Evolutionary conservation across 352 stramenopile genomes (phyloP).

Genomic region (Nannochloropsis limnetica): DNA sequence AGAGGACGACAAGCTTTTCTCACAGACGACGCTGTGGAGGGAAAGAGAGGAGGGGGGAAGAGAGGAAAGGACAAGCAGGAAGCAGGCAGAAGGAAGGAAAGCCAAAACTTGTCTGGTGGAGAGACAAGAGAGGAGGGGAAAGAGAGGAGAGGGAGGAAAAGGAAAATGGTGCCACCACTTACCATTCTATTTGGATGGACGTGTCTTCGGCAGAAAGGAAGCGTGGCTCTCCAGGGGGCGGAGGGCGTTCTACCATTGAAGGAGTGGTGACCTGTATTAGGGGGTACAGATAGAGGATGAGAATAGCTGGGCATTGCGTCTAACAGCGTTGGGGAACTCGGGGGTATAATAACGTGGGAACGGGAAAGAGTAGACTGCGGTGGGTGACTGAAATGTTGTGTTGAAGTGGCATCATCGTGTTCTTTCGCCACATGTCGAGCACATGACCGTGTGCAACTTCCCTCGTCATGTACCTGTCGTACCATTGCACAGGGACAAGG

Average conservation of each 20-base stretch:
- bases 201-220: not conserved
- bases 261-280: not conserved
- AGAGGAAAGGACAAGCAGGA: too few relatives aligned
- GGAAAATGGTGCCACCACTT: not conserved
- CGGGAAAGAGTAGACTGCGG: too few relatives aligned
- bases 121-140: not conserved
- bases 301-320: too few relatives aligned
- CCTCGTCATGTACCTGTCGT: too few relatives aligned
- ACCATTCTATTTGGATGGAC: slow-evolving; percentile 14
- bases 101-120: not conserved
- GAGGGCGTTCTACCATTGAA: not conserved
- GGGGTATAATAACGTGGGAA: too few relatives aligned
- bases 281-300: not conserved
- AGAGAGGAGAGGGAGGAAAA: not conserved
- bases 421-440: too few relatives aligned
- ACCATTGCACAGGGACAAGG: too few relatives aligned
- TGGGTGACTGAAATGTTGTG: too few relatives aligned
- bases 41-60: not conserved
- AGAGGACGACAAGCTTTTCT: not conserved
- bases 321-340: not conserved
- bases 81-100: too few relatives aligned
- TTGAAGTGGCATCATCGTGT: too few relatives aligned
- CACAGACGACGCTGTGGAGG: not conserved
- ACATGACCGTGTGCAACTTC: too few relatives aligned
- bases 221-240: not conserved